Conservation (phyloP, 2,329 filamentous ascomycete species). For the Pseudogymnoascus sp. region DNA sequence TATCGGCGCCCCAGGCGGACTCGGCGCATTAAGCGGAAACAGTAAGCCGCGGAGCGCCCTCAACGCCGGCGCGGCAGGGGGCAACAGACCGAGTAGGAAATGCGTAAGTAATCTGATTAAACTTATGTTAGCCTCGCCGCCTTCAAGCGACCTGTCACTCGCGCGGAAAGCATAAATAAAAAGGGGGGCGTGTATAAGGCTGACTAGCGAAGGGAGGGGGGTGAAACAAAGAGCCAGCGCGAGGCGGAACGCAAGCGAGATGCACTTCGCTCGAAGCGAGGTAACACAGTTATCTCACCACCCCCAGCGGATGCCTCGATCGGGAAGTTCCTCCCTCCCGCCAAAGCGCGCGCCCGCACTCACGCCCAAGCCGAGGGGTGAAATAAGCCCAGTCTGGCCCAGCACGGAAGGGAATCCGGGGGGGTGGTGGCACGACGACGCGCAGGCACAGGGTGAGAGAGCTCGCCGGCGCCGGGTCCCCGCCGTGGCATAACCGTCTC, state of each 20-base stretch:
- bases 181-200: not conserved
- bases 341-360: not conserved
- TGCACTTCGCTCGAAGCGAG: not conserved
- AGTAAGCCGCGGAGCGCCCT: constrained; percentile 66
- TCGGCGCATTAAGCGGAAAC: constrained; percentile 78
- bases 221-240: not conserved
- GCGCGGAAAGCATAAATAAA: not conserved
- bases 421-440: not conserved
- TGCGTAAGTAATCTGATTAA: constrained; percentile 2
- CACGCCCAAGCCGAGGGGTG: not conserved
- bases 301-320: not conserved
- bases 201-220: not conserved
- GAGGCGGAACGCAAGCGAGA: not conserved
- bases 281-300: not conserved
- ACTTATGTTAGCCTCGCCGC: not conserved
- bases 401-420: not conserved
- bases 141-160: not conserved
- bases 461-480: not conserved
- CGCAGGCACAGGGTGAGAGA: not conserved
- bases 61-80: constrained; percentile 34
- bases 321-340: not conserved
- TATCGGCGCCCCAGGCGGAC: constrained; percentile 53
- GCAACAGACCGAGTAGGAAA: not conserved
- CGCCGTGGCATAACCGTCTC: not conserved
- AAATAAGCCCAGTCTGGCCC: not conserved